These are phyloP conservation scores for Wickerhamomyces sp. DNA, from an alignment of 1,139 yeast genomes.

Conservation along the genomic window DNA sequence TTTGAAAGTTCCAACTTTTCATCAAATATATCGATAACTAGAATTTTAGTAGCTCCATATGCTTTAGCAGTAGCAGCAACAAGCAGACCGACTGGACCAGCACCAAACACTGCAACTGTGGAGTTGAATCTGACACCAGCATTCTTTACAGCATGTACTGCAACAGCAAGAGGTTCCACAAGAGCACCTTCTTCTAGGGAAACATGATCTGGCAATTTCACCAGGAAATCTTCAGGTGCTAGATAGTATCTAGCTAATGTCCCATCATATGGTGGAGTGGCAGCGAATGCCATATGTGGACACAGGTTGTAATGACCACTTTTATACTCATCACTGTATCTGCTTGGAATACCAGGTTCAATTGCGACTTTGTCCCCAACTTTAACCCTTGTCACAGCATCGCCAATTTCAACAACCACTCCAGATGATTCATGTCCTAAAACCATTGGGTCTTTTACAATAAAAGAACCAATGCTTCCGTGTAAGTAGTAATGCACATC, in stretches of 20 bases:
- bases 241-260: conserved; percentile 69
- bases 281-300: conserved; percentile 82
- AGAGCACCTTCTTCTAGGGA: conserved; percentile 83
- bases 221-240: conserved; percentile 81
- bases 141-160: conserved; percentile 74
- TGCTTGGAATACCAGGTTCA: conserved; percentile 61
- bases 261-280: conserved; percentile 76
- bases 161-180: conserved; percentile 85
- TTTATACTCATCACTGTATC: conserved; percentile 69
- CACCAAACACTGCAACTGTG: conserved; percentile 76
- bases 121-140: conserved; percentile 72
- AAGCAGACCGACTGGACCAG: conserved; percentile 89
- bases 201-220: conserved; percentile 72
- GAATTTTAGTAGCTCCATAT: conserved; percentile 62
- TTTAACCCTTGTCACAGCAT: conserved; percentile 51
- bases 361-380: conserved; percentile 77
- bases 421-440: conserved; percentile 81
- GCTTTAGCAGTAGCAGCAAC: conserved; percentile 76
- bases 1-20: conserved; percentile 26
- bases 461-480: conserved; percentile 73
- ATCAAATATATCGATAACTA: conserved; percentile 29
- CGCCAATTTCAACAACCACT: conserved; percentile 60
- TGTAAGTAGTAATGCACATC: conserved; percentile 81
- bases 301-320: conserved; percentile 76
- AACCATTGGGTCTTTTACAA: conserved; percentile 57